These are phyloP conservation scores for Chamaecyparis obtusa DNA, from an alignment of 75 land plant genomes.

Conservation along the genomic window DNA sequence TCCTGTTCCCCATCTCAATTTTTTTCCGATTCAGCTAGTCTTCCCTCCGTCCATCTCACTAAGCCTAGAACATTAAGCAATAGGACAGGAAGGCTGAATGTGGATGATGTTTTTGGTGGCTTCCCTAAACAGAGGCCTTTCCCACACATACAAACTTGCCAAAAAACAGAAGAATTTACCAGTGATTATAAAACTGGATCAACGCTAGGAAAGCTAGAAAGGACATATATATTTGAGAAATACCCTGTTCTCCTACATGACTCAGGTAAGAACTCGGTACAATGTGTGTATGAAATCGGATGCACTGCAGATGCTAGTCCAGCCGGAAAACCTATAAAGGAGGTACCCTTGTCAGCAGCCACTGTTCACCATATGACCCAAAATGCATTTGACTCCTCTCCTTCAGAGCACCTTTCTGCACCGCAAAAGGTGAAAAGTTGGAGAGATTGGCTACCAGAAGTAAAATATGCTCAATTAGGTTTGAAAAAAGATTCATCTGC, in stretches of 20 bases:
- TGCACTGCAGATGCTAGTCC: neutral
- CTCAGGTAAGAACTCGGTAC: neutral
- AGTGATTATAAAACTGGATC: neutral
- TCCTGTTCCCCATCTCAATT: conserved; percentile 1
- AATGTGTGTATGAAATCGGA: neutral
- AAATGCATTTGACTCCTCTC: neutral
- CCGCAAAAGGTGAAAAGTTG: neutral
- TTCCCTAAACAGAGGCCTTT: neutral
- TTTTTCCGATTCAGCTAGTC: neutral
- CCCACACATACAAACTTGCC: neutral
- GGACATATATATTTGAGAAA: neutral
- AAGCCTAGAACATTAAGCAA: neutral
- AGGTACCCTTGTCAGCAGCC: neutral
- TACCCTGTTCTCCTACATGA: neutral
- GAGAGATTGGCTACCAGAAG: conserved; percentile 10
- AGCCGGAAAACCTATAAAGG: neutral
- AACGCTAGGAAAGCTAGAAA: neutral
- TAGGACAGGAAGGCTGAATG: no score
- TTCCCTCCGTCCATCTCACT: neutral
- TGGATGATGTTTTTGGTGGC: conserved; percentile 9
- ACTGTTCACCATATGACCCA: neutral
- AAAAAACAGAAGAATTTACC: neutral
- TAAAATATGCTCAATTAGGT: neutral
- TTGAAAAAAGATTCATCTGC: neutral
- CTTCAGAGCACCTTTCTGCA: neutral